Conservation (phyloP, 106 monocot genomes). For the Amphibolis antarctica region DNA sequence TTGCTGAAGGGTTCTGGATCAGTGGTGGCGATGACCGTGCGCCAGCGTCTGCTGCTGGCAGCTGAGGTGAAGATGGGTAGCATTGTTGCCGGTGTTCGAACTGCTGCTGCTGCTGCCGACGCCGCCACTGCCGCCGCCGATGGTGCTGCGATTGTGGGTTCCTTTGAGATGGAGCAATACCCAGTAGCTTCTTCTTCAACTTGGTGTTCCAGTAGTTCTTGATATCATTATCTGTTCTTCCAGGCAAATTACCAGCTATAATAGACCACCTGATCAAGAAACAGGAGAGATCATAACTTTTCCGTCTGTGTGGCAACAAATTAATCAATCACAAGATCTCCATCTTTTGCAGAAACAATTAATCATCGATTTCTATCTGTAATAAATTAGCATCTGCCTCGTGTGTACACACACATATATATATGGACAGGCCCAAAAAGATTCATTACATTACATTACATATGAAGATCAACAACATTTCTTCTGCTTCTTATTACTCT, state of each 20-base stretch:
- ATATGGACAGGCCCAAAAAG: too few species aligned
- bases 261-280: conserved; percentile 44
- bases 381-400: neutral
- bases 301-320: neutral
- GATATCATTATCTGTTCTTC: conserved; percentile 65
- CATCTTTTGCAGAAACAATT: neutral
- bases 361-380: neutral
- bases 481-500: too few species aligned
- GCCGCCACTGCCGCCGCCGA: neutral
- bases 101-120: conserved; percentile 9
- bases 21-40: neutral
- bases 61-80: conserved; percentile 7
- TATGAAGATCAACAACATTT: too few species aligned
- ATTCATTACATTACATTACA: too few species aligned
- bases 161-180: conserved; percentile 20
- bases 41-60: conserved; percentile 1
- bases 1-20: neutral
- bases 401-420: neutral
- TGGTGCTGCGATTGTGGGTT: conserved; percentile 12
- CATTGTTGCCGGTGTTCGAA: neutral
- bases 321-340: neutral
- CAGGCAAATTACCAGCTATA: conserved; percentile 50
- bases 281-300: neutral
- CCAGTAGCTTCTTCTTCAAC: conserved; percentile 52
- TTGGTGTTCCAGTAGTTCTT: conserved; percentile 77